phyloP scores from a whole-genome alignment of 108 stramenopile genomes.

The Nitzschia inconspicua region DNA sequence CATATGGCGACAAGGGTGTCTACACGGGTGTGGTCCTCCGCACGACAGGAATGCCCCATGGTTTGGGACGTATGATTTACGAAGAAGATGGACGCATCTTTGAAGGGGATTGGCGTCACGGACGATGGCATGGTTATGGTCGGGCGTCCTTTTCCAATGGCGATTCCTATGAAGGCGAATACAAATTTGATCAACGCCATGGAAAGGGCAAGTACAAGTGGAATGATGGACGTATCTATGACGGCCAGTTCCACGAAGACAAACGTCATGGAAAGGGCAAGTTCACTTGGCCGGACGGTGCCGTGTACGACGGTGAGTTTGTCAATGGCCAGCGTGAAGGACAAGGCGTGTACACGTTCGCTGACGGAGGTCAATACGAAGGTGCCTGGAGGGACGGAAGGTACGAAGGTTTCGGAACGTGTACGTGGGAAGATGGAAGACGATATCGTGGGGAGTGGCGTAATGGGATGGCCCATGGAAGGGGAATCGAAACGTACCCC shows the following conservation, averaged over 20 bases:
- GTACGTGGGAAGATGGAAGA: slow-evolving; percentile 37
- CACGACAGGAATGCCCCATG: slow-evolving; percentile 74
- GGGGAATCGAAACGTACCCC: slow-evolving; percentile 49
- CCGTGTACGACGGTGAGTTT: slow-evolving; percentile 53
- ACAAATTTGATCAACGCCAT: slow-evolving; percentile 53
- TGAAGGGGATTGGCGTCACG: slow-evolving; percentile 57
- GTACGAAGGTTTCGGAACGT: slow-evolving; percentile 52
- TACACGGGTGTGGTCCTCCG: slow-evolving; percentile 73
- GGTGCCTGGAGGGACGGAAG: slow-evolving; percentile 58
- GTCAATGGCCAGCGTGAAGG: slow-evolving; percentile 56
- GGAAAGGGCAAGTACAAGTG: slow-evolving; percentile 60
- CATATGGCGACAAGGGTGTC: slow-evolving; percentile 72
- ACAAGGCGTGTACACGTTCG: slow-evolving; percentile 48
- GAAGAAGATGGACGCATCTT: slow-evolving; percentile 48
- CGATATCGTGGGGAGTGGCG: slow-evolving; percentile 44
- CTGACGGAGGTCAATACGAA: slow-evolving; percentile 53
- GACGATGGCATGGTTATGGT: slow-evolving; percentile 61
- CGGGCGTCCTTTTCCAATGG: slow-evolving; percentile 43
- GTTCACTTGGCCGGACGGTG: slow-evolving; percentile 67
- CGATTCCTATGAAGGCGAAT: slow-evolving; percentile 54
- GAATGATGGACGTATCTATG: slow-evolving; percentile 66
- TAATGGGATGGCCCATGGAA: slow-evolving; percentile 59
- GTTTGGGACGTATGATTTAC: slow-evolving; percentile 60
- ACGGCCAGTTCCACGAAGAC: slow-evolving; percentile 68
- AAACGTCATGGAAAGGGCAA: slow-evolving; percentile 73